Evolutionary conservation across 176 grass and related monocot genomes (phyloP).

Genomic region (Panicum miliaceum): DNA sequence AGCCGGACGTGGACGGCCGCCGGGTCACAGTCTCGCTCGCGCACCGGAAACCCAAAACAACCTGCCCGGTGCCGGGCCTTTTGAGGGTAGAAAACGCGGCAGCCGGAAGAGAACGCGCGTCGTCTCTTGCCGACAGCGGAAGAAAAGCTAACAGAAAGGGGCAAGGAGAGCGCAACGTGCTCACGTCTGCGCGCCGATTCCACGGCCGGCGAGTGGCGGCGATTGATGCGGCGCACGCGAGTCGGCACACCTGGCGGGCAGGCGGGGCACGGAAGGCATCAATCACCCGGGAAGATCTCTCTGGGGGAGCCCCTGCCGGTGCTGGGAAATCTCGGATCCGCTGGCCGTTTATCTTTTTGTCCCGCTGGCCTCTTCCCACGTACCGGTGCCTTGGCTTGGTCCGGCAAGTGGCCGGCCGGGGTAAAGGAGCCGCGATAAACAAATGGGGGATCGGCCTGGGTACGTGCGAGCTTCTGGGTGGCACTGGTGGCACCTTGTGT

Average conservation of each 20-base stretch:
- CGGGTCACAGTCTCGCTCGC: not conserved
- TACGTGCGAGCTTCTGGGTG: constrained; percentile 34
- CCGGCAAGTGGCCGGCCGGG: constrained; percentile 44
- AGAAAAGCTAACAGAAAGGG: not conserved
- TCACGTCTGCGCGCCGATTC: constrained; percentile 17
- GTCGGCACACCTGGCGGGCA: constrained; percentile 35
- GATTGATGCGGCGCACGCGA: constrained; percentile 29
- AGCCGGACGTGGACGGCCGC: not conserved
- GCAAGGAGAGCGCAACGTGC: not conserved
- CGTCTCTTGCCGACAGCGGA: not conserved
- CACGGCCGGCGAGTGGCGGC: not conserved
- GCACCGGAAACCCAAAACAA: not conserved
- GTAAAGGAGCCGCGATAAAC: not conserved
- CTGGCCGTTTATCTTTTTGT: not conserved
- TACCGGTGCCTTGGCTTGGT: constrained; percentile 5
- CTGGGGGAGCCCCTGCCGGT: not conserved
- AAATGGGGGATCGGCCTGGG: constrained; percentile 18
- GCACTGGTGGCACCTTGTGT: constrained; percentile 3
- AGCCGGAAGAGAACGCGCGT: not conserved
- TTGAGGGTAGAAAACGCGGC: not conserved
- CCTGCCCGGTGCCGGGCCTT: not conserved
- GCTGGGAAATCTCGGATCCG: too few relatives aligned
- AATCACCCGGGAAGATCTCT: constrained; percentile 22
- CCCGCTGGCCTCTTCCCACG: not conserved
- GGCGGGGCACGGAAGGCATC: constrained; percentile 49